Conservation (phyloP, 768 basidiomycete genomes). For the Podaxis sp. region DNA sequence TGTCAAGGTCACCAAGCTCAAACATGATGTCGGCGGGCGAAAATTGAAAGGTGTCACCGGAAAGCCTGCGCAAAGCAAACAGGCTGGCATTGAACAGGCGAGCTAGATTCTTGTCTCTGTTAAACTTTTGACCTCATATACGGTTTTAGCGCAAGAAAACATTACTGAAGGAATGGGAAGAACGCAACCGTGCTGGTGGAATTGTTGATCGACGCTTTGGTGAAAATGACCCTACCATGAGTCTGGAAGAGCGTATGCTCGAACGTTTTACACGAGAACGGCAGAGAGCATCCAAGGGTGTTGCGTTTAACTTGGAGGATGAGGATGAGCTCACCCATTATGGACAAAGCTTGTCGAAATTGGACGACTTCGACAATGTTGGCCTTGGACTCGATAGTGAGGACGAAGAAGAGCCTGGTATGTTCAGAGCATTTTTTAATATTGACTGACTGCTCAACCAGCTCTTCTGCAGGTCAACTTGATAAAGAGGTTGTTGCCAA, state of each 20-base stretch:
- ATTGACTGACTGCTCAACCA: background rate
- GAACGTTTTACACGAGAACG: conserved; percentile 94
- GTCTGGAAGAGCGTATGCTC: conserved; percentile 95
- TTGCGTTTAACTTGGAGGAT: conserved; percentile 86
- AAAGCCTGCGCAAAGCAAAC: conserved; percentile 84
- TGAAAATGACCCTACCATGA: conserved; percentile 89
- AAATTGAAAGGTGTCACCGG: conserved; percentile 82
- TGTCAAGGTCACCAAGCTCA: conserved; percentile 85
- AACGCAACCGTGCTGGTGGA: conserved; percentile 80
- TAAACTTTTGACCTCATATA: background rate
- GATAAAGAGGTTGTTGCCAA: conserved; percentile 63
- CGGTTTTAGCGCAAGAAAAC: conserved; percentile 74
- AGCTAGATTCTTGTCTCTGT: conserved; percentile 20
- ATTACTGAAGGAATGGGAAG: conserved; percentile 83
- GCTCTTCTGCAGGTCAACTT: conserved; percentile 53
- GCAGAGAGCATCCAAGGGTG: conserved; percentile 73
- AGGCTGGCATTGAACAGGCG: conserved; percentile 89
- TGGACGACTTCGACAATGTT: conserved; percentile 82
- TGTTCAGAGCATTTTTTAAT: conserved; percentile 15
- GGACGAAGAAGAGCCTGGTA: conserved; percentile 54
- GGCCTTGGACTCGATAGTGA: conserved; percentile 61
- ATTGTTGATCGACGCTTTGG: conserved; percentile 95
- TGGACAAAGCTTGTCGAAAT: conserved; percentile 80
- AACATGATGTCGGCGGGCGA: conserved; percentile 90
- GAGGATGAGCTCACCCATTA: conserved; percentile 92